Conservation (phyloP, 169 alveolate genomes). For the Eimeria sp. region DNA sequence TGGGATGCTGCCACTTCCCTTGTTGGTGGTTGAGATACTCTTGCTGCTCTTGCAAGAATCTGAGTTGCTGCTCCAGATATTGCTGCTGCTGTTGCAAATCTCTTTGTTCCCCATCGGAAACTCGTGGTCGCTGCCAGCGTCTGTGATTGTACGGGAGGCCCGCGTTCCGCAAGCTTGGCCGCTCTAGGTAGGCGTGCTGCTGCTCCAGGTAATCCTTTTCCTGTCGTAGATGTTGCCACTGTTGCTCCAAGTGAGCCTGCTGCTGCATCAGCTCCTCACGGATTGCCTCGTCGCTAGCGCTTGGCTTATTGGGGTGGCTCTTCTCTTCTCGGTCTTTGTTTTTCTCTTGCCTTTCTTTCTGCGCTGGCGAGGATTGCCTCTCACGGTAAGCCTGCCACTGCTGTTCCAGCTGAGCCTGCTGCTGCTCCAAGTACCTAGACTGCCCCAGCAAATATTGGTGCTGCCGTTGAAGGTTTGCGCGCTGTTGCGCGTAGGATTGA, state of each 20-base stretch:
- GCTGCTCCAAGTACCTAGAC: background rate
- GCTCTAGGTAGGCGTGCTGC: background rate
- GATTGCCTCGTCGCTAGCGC: background rate
- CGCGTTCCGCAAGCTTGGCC: background rate
- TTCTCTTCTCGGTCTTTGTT: background rate
- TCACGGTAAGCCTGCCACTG: background rate
- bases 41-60: background rate
- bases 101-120: background rate
- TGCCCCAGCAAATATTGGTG: background rate
- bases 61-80: conserved; percentile 1
- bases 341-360: background rate
- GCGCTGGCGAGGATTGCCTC: background rate
- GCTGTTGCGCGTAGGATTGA: background rate
- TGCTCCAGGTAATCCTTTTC: background rate
- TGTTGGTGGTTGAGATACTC: background rate
- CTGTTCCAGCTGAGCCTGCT: background rate
- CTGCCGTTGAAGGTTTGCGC: background rate
- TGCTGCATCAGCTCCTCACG: background rate
- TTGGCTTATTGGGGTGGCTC: background rate
- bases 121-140: conserved; percentile 7
- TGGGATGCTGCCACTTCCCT: conserved; percentile 1
- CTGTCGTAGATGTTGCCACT: background rate
- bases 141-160: background rate
- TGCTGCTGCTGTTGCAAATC: conserved; percentile 8
- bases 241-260: background rate